Conservation (phyloP, 345 rosid species). For the Acer saccharum region DNA sequence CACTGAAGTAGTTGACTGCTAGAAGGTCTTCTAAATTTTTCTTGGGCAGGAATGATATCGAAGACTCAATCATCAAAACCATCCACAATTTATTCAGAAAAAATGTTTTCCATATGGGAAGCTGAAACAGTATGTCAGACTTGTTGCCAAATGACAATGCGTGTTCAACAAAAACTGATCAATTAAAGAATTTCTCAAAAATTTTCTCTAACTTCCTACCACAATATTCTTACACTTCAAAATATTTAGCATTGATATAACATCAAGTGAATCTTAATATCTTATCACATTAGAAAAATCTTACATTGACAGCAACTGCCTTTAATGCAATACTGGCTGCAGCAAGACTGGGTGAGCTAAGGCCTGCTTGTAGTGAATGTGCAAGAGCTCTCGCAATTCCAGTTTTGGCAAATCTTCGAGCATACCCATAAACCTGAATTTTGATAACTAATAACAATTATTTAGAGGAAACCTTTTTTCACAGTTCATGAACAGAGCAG, state of each 20-base stretch:
- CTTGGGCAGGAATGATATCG: not conserved
- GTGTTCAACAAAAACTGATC: not conserved
- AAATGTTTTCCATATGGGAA: not conserved
- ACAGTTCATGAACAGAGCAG: not conserved
- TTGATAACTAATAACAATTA: not conserved
- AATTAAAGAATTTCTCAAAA: not conserved
- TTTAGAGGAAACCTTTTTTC: not conserved
- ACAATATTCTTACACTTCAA: not conserved
- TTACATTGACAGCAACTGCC: constrained; percentile 87
- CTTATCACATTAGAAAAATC: constrained; percentile 19
- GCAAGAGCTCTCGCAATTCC: constrained; percentile 76
- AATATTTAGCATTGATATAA: not conserved
- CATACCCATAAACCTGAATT: constrained; percentile 91
- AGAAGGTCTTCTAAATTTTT: not conserved
- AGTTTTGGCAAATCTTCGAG: constrained; percentile 78
- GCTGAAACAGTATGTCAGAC: too few species aligned
- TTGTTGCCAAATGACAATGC: too few species aligned
- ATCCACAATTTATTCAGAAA: not conserved
- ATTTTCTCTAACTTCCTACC: not conserved
- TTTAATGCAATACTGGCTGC: constrained; percentile 80
- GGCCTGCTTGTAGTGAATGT: constrained; percentile 66
- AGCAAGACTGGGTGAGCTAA: constrained; percentile 69
- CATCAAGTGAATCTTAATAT: constrained; percentile 1
- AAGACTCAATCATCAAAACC: not conserved
- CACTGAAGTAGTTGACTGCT: not conserved